Conservation (phyloP, 768 basidiomycete genomes). For the Leccinum incarnatum region DNA sequence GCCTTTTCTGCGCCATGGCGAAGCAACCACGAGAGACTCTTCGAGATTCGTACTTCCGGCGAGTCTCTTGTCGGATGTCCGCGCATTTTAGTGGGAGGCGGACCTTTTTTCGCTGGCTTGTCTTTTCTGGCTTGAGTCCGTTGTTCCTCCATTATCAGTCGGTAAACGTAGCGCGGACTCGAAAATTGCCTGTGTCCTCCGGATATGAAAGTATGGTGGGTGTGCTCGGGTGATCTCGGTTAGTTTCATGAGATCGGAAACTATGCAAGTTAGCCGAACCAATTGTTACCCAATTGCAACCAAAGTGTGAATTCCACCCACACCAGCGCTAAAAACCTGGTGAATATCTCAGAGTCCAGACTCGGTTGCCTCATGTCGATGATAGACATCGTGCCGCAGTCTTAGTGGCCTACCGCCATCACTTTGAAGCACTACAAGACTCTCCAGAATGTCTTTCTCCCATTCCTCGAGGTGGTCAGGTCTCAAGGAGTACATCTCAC, state of each 20-base stretch:
- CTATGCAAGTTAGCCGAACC: too few relatives aligned
- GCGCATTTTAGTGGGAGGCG: constrained; percentile 44
- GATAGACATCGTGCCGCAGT: constrained; percentile 8
- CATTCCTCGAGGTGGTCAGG: constrained; percentile 34
- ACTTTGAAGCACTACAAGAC: constrained; percentile 7
- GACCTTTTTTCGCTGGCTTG: constrained; percentile 9
- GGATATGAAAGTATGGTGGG: neutral
- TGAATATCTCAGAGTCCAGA: neutral
- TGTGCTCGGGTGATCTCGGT: neutral
- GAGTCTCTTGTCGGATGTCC: constrained; percentile 58
- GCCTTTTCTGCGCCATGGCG: constrained; percentile 84
- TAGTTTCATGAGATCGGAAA: neutral
- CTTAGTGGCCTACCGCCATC: neutral
- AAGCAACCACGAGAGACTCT: constrained; percentile 88
- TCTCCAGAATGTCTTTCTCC: constrained; percentile 25
- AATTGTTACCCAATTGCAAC: constrained; percentile 2
- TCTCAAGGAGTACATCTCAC: constrained; percentile 51
- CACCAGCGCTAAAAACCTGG: neutral
- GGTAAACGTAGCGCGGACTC: neutral
- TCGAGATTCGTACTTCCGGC: constrained; percentile 70
- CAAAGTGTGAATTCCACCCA: neutral
- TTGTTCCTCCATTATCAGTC: constrained; percentile 11
- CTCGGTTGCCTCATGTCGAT: constrained; percentile 3
- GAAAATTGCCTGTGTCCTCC: constrained; percentile 4
- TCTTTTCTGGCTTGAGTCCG: constrained; percentile 1